Percentiles rank a stretch among this genome's conserved stretches.
phyloP scores from a whole-genome alignment of 169 alveolate genomes.

The Plasmodium yoelii region DNA sequence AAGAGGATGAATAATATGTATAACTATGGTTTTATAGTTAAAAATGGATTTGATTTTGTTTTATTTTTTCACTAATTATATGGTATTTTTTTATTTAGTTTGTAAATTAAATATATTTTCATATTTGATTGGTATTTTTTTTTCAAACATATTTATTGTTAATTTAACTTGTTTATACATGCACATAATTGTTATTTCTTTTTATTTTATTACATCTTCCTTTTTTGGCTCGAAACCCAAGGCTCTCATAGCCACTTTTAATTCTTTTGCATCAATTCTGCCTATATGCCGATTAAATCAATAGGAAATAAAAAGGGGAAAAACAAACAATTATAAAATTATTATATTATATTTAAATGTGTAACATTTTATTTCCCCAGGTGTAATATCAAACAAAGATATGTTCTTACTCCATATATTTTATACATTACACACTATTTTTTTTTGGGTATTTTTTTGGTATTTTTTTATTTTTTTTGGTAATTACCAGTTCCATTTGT shows the following conservation, averaged over 20 bases:
- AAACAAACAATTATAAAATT: too few relatives aligned
- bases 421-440: background rate
- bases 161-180: too few relatives aligned
- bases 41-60: background rate
- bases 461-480: background rate
- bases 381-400: background rate
- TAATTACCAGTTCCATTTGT: slow-evolving; percentile 94
- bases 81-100: background rate
- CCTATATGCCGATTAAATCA: slow-evolving; percentile 73
- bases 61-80: background rate
- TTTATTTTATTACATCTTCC: slow-evolving; percentile 90
- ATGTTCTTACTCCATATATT: background rate
- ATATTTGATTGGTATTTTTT: too few relatives aligned
- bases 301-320: too few relatives aligned
- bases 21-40: background rate
- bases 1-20: background rate
- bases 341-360: too few relatives aligned
- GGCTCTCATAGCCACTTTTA: slow-evolving; percentile 99
- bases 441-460: too few relatives aligned
- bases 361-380: background rate
- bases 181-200: background rate
- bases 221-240: slow-evolving; percentile 99
- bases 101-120: too few relatives aligned
- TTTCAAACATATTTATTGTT: too few relatives aligned
- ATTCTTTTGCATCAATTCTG: slow-evolving; percentile 96